A percentile compares a stretch with the other conserved stretches of the same genome.
phyloP scores from a whole-genome alignment of 2,329 filamentous ascomycete genomes.

The Hypoxylon rubiginosum region DNA sequence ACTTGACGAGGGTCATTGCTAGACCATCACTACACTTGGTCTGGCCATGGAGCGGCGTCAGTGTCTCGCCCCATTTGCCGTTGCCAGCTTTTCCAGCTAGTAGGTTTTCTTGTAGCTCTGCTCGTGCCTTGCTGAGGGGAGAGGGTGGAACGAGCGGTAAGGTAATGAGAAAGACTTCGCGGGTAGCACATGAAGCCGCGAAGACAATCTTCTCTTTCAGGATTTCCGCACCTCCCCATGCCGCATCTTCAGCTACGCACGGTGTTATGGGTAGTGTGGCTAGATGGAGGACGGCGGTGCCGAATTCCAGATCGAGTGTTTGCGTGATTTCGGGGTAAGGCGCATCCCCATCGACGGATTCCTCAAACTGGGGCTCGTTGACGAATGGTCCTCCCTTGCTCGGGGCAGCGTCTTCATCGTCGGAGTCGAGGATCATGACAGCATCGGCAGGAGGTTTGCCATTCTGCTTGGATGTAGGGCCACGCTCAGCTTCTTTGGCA shows the following conservation, averaged over 20 bases:
- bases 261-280: conserved; percentile 68
- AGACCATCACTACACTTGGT: conserved; percentile 66
- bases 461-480: conserved; percentile 63
- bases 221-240: conserved; percentile 61
- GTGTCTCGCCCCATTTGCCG: conserved; percentile 73
- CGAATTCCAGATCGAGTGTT: conserved; percentile 71
- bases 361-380: conserved; percentile 72
- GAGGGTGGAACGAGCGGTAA: conserved; percentile 73
- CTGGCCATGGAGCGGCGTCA: conserved; percentile 68
- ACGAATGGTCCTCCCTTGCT: conserved; percentile 54
- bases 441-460: conserved; percentile 63
- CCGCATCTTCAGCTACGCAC: conserved; percentile 63
- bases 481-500: conserved; percentile 51
- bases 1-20: conserved; percentile 66
- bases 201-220: conserved; percentile 72
- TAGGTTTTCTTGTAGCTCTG: conserved; percentile 65
- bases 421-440: conserved; percentile 74
- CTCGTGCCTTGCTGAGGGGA: conserved; percentile 68
- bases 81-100: conserved; percentile 68
- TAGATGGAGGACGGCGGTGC: conserved; percentile 67
- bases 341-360: conserved; percentile 61
- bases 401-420: conserved; percentile 65
- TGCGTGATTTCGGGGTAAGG: conserved; percentile 70
- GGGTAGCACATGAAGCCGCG: conserved; percentile 70
- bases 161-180: conserved; percentile 69